Conservation (phyloP, 805 yeast genomes). For the Sporopachydermia quercuum region DNA sequence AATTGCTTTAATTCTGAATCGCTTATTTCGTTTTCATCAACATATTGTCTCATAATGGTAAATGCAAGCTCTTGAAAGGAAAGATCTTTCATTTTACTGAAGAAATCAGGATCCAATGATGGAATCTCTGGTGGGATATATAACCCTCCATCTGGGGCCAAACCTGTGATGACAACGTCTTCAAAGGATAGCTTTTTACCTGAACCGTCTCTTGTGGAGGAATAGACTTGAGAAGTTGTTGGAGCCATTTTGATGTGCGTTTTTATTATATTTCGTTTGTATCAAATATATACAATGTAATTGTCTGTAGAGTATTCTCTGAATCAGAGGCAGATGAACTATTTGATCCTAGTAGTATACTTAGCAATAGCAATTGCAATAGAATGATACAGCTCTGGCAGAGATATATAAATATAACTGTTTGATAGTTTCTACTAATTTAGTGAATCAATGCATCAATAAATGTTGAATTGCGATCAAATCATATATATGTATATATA, state of each 20-base stretch:
- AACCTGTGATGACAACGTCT: conserved; percentile 75
- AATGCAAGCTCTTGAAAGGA: conserved; percentile 79
- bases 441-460: too few relatives aligned
- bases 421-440: too few relatives aligned
- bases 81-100: conserved; percentile 54
- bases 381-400: too few relatives aligned
- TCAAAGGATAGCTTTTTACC: conserved; percentile 50
- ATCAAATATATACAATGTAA: conserved; percentile 8
- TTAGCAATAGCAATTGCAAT: too few relatives aligned
- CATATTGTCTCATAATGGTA: conserved; percentile 70
- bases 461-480: too few relatives aligned
- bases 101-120: conserved; percentile 37
- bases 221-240: conserved; percentile 39
- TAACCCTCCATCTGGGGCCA: conserved; percentile 94
- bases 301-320: conserved; percentile 3
- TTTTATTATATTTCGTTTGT: conserved; percentile 3
- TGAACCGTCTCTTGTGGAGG: conserved; percentile 60
- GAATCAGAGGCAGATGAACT: background rate
- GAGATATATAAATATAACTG: too few relatives aligned
- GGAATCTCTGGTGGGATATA: conserved; percentile 83
- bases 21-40: conserved; percentile 59
- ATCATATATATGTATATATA: too few relatives aligned
- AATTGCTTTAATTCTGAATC: conserved; percentile 48
- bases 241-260: background rate
- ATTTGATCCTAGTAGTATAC: too few relatives aligned